Evolutionary conservation across 139 green algal species (phyloP), one percentile per base, ranked within the genome.

Genomic region (Eudorina sp.): DNA sequence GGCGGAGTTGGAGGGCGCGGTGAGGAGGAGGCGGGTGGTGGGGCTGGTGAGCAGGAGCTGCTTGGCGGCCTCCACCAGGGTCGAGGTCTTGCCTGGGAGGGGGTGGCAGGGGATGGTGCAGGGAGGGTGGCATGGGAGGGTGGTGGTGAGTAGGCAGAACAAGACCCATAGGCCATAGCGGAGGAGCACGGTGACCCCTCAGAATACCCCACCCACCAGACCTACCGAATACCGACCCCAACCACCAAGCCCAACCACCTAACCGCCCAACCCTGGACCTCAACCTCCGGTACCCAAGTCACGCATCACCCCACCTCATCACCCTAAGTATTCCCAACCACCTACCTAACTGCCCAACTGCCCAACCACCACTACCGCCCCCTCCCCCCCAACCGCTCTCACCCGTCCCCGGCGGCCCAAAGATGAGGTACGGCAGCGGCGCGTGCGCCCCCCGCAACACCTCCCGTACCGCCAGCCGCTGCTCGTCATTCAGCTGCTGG

Each of bases 371-470:
- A n/a, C n/a, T n/a, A n/a, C n/a, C n/a, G n/a, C 23, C 16, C n/a
- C 58, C 18, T 68, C 21, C 58, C 58, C 58, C 58, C 23, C 58
- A 6, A n/a, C n/a, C n/a, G n/a, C n/a, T 76, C 70, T 53, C 41
- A 79, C 70, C 70, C 9, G 77, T 84, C 9, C 91, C 91, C 29
- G 89, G 91, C 38, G 89, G 91, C n/a, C 89, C 91, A 68, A 90
- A 94, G 60, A 94, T 90, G 41, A 94, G 68, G 86, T 90, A 94
- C 11, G 91, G 89, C 89, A 90, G 72, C n/a, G 82, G 83, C 0
- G 74, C 77, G 62, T 91, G 75, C 3, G 46, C 85, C 11, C 86
- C 86, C 16, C 38, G 14, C 69, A 92, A 41, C 27, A 92, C 89
- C 38, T 84, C 79, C 6, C 68, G 73, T 9, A 93, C 90, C 46